A percentile compares a stretch with the other conserved stretches of the same genome.
phyloP scores from a whole-genome alignment of 106 monocot species.

The Gastrodia elata region DNA sequence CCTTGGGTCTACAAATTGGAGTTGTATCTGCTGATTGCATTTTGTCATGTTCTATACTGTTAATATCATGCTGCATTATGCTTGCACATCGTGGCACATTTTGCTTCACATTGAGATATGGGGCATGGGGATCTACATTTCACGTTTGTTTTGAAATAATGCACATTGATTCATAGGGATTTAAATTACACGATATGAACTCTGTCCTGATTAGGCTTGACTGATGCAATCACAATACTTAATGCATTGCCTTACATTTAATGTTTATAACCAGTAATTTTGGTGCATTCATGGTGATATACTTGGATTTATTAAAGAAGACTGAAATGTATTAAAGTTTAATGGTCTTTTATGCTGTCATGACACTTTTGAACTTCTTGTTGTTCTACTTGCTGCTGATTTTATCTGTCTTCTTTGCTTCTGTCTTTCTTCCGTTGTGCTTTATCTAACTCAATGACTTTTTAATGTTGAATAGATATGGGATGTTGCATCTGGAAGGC shows the following conservation, averaged over 20 bases:
- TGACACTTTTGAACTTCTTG: neutral
- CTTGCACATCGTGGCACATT: too few species aligned
- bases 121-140: neutral
- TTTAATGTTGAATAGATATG: conserved; percentile 55
- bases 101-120: too few species aligned
- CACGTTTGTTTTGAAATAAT: neutral
- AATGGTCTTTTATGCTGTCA: neutral
- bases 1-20: too few species aligned
- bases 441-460: neutral
- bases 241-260: neutral
- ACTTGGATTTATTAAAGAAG: neutral
- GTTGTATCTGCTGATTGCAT: too few species aligned
- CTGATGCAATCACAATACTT: neutral
- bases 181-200: neutral
- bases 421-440: neutral
- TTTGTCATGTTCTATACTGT: too few species aligned
- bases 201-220: neutral
- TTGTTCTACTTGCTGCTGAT: neutral
- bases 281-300: neutral
- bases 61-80: too few species aligned
- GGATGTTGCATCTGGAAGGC: conserved; percentile 85
- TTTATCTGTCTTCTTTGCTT: neutral
- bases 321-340: neutral
- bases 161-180: neutral
- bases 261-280: neutral